These are phyloP conservation scores for Talaromyces thailandensis DNA, from an alignment of 495 filamentous ascomycete genomes.

Conservation along the genomic window DNA sequence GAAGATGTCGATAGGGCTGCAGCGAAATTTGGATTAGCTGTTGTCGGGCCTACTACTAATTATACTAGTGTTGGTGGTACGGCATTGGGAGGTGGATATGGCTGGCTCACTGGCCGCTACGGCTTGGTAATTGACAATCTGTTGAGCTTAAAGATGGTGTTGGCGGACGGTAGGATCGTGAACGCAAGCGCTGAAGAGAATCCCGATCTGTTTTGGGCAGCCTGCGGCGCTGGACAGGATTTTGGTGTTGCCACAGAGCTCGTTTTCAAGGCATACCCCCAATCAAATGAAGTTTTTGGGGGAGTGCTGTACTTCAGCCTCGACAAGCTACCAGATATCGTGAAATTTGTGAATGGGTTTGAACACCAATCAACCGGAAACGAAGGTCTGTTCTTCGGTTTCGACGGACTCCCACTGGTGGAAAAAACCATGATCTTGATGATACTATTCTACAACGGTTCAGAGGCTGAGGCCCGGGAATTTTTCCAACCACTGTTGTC, in stretches of 20 bases:
- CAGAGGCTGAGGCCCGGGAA: conserved; percentile 17
- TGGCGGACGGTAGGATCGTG: conserved; percentile 32
- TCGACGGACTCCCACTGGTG: conserved; percentile 16
- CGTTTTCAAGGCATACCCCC: conserved; percentile 25
- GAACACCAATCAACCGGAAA: conserved; percentile 11
- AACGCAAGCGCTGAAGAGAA: conserved; percentile 21
- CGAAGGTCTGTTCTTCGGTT: conserved; percentile 16
- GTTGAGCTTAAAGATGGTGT: conserved; percentile 29
- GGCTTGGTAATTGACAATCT: conserved; percentile 42
- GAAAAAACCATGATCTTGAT: conserved; percentile 13
- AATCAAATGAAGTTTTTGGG: conserved; percentile 27
- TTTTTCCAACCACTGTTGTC: conserved; percentile 20
- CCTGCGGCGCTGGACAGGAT: conserved; percentile 28
- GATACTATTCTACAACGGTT: conserved; percentile 30
- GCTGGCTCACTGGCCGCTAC: conserved; percentile 32
- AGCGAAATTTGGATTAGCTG: conserved; percentile 33
- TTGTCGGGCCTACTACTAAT: conserved; percentile 45
- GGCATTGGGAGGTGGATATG: conserved; percentile 45
- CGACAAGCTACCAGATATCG: conserved; percentile 22
- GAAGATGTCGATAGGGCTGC: conserved; percentile 39
- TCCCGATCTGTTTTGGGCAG: conserved; percentile 34
- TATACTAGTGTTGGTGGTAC: conserved; percentile 46
- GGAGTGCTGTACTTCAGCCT: conserved; percentile 30
- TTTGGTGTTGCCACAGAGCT: conserved; percentile 34
- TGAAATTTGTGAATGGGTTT: conserved; percentile 31